Conservation (phyloP, 2,329 filamentous ascomycete genomes). For the Paecilomyces fulvus region DNA sequence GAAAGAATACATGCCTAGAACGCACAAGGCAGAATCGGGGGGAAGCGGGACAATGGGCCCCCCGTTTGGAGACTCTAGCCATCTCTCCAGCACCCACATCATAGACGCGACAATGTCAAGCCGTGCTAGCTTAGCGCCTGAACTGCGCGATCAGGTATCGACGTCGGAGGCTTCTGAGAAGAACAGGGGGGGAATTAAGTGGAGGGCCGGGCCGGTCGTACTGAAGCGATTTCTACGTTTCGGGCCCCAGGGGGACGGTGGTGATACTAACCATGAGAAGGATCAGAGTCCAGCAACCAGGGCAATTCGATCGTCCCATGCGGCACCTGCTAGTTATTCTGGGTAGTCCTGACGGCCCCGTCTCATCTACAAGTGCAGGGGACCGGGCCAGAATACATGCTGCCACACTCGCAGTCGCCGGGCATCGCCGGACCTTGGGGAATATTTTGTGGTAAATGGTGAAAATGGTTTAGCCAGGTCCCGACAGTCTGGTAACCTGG, state of each 20-base stretch:
- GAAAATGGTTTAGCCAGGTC: conserved; percentile 19
- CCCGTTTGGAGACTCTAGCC: conserved; percentile 3
- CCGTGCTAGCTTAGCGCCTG: background rate
- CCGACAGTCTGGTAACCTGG: conserved; percentile 25
- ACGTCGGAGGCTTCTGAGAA: background rate
- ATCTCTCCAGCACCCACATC: conserved; percentile 5
- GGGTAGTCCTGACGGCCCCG: background rate
- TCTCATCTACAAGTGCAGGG: background rate
- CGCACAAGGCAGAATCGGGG: conserved; percentile 29
- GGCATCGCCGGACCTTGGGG: background rate
- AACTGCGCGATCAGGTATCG: background rate
- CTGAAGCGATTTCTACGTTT: background rate
- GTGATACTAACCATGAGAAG: background rate
- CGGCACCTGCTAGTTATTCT: background rate
- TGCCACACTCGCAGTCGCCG: background rate
- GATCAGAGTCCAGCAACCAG: background rate
- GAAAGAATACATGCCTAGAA: conserved; percentile 17
- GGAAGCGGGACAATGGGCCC: conserved; percentile 5
- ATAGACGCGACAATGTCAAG: conserved; percentile 6
- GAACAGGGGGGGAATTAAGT: background rate
- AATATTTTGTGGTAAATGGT: conserved; percentile 2
- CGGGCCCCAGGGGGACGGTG: background rate
- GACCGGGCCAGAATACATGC: background rate
- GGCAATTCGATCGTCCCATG: background rate
- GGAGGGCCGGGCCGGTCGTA: background rate